Conservation (phyloP, 2,329 filamentous ascomycete species). For the Cercospora sp. region DNA sequence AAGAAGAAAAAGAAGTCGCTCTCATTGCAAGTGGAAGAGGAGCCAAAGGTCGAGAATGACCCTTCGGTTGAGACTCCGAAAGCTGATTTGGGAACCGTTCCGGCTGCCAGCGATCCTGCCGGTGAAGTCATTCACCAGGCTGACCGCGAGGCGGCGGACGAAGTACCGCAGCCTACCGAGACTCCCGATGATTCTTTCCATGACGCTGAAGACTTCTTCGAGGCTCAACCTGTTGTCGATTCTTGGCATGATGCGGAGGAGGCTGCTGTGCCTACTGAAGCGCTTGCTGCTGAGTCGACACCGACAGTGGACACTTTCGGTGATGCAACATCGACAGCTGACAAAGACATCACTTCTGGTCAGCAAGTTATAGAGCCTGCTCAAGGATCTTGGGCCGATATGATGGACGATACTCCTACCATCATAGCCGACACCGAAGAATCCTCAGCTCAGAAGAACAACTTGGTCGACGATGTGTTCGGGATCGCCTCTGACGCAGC, state of each 20-base stretch:
- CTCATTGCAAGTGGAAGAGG: slow-evolving; percentile 1
- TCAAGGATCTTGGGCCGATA: slow-evolving; percentile 6
- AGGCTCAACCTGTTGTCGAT: slow-evolving; percentile 4
- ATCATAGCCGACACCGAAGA: neutral
- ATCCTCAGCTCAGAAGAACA: neutral
- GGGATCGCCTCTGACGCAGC: slow-evolving; percentile 12
- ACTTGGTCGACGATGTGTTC: slow-evolving; percentile 20
- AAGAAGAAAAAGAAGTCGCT: slow-evolving; percentile 22
- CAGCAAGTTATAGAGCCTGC: neutral
- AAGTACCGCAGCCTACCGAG: slow-evolving; percentile 10
- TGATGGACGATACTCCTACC: slow-evolving; percentile 3
- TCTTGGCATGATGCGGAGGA: slow-evolving; percentile 16
- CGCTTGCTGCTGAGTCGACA: neutral
- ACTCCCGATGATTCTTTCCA: slow-evolving; percentile 21
- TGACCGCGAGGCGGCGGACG: slow-evolving; percentile 7
- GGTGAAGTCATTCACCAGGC: slow-evolving; percentile 1
- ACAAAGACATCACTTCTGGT: neutral
- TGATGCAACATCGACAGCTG: neutral
- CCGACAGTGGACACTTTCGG: neutral
- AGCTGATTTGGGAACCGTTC: neutral
- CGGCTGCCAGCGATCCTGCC: slow-evolving; percentile 8
- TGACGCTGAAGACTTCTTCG: slow-evolving; percentile 19
- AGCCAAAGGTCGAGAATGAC: neutral
- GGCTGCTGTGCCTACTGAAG: neutral
- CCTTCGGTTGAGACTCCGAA: neutral